A percentile compares a stretch with the other conserved stretches of the same genome.
These are phyloP conservation scores for Ochromonas danica DNA, from an alignment of 108 stramenopile genomes.

Conservation along the genomic window DNA sequence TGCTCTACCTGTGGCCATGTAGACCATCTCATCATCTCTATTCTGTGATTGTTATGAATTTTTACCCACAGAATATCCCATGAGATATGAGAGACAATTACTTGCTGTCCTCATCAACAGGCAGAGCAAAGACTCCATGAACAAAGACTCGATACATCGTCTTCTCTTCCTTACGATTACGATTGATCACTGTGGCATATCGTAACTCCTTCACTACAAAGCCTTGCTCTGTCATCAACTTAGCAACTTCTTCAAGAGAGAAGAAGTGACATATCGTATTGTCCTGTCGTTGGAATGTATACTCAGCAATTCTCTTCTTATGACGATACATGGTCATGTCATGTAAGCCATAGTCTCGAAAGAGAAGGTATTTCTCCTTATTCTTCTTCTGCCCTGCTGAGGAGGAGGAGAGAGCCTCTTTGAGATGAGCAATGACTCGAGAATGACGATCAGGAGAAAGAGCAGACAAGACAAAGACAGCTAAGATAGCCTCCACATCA, in stretches of 20 bases:
- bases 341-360: conserved; percentile 33
- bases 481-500: background rate
- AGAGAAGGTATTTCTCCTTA: background rate
- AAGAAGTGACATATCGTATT: conserved; percentile 19
- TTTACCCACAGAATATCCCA: too few relatives aligned
- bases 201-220: background rate
- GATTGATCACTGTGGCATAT: conserved; percentile 31
- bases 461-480: conserved; percentile 29
- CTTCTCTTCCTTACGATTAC: conserved; percentile 4
- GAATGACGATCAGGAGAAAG: background rate
- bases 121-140: conserved; percentile 36
- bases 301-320: conserved; percentile 4
- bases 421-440: background rate
- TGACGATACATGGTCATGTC: conserved; percentile 31
- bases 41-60: too few relatives aligned
- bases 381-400: background rate
- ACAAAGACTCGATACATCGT: conserved; percentile 32
- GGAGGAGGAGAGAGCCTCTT: background rate
- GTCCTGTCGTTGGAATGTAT: background rate
- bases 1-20: too few relatives aligned
- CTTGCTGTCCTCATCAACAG: too few relatives aligned
- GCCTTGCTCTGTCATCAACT: background rate
- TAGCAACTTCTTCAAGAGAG: background rate
- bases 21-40: too few relatives aligned
- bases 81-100: too few relatives aligned